Evolutionary conservation across 805 yeast genomes (phyloP).

Genomic region (Candida tallmaniae): DNA sequence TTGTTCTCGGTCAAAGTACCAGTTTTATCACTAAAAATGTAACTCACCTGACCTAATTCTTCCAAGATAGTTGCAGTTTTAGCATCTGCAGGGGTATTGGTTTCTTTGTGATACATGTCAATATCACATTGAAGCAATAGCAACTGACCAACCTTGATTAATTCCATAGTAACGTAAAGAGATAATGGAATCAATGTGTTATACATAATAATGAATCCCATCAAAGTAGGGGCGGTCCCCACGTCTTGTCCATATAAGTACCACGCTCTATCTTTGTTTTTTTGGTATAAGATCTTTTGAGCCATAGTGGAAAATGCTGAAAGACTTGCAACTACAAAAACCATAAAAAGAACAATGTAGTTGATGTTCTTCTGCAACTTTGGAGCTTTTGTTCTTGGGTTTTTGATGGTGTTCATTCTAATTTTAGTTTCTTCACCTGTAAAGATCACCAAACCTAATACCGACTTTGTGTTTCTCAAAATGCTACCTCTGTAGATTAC

Average conservation of each 20-base stretch:
- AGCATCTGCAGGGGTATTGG: constrained; percentile 91
- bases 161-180: constrained; percentile 93
- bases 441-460: constrained; percentile 79
- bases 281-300: constrained; percentile 49
- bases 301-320: constrained; percentile 83
- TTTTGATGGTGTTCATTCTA: constrained; percentile 88
- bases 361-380: constrained; percentile 82
- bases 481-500: constrained; percentile 89
- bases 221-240: constrained; percentile 81
- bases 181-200: constrained; percentile 95
- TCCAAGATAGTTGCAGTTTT: constrained; percentile 94
- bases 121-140: constrained; percentile 80
- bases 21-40: constrained; percentile 92
- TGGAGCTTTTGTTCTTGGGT: constrained; percentile 91
- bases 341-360: constrained; percentile 83
- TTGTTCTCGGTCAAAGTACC: constrained; percentile 94
- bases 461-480: constrained; percentile 72
- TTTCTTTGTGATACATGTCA: constrained; percentile 84
- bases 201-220: constrained; percentile 97
- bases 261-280: constrained; percentile 52
- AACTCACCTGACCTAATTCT: constrained; percentile 95
- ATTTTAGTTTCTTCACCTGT: constrained; percentile 96
- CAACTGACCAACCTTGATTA: constrained; percentile 85
- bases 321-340: constrained; percentile 65
- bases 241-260: constrained; percentile 70